Percentiles rank a stretch among this genome's conserved stretches.
phyloP scores from a whole-genome alignment of 73 alveolate genomes.

The Paraurostyla sp. region DNA sequence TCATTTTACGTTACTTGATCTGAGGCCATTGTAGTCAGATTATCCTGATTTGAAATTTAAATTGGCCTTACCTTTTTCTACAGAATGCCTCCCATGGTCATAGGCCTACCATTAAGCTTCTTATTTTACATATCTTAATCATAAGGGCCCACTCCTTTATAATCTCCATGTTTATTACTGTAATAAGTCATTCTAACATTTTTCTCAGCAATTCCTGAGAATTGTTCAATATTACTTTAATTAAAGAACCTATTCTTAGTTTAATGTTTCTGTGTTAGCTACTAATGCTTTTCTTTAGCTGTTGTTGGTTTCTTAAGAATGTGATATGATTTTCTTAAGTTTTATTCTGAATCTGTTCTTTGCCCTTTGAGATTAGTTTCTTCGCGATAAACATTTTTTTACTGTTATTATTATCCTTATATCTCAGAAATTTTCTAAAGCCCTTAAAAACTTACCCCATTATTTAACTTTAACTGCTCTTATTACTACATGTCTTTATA shows the following conservation, averaged over 20 bases:
- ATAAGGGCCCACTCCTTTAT: no score
- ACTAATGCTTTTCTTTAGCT: neutral
- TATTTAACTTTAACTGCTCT: no score
- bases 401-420: neutral
- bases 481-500: neutral
- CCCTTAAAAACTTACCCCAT: no score
- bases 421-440: no score
- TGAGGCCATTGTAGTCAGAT: neutral
- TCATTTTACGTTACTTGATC: neutral
- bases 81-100: slow-evolving; percentile 13
- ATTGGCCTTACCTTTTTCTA: neutral
- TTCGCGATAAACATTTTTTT: no score
- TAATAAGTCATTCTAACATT: no score
- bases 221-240: no score
- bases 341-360: neutral
- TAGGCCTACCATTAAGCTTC: neutral
- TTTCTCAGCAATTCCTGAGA: no score
- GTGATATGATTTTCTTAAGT: neutral
- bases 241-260: no score
- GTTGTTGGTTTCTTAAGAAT: neutral
- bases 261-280: neutral
- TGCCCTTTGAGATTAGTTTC: neutral
- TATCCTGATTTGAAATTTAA: neutral
- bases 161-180: no score
- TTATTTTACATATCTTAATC: neutral